Base-by-base conservation (phyloP, 345 rosid genomes). In the Crucihimalaya himalaica region DNA sequence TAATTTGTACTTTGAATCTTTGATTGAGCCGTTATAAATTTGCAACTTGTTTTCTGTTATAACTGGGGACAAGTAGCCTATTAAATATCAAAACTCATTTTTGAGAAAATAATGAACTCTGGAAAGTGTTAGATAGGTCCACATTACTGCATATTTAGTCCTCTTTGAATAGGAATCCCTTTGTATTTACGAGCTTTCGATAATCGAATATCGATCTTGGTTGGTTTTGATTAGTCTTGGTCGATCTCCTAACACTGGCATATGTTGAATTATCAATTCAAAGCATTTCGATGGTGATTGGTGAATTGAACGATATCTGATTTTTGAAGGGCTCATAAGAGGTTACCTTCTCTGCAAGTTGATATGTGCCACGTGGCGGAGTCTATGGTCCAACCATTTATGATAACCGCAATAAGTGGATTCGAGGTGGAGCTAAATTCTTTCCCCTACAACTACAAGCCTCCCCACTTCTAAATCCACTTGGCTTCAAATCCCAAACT, bases 331-430 rank as follows among this genome's bases (percentile, higher is more conserved):
- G 40, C 19, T 45, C 20, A 58, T 58, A 70, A 6, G n/a, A 61
- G 28, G 59, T 48, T 57, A 15, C 11, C 31, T 29, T 31, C 9
- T 34, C 13, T 11, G 25, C 29, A 32, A 32, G 59, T 20, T 29
- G 31, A 68, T 52, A 63, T 19, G 5, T 60, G 68, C 63, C 77
- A 77, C 78, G 75, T 79, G 77, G 74, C 72, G 3, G 25, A 48
- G 29, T 50, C 57, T 34, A 15, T 37, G 59, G 46, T 65, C 72
- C 43, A 46, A 51, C 40, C 25, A 5, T 53, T 20, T 53, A 20
- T 9, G 71, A 83, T 76, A 67, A 69, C 28, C 28, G 5, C 28
- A 27, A 27, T 27, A 27, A 7, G 34, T 31, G 34, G 34, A 7
- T 5, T 31, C 28, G 28, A 31, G 8, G 8, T 5, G 34, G 7